phyloP scores from a whole-genome alignment of 768 basidiomycete genomes.

The Leucocoprinus sp. region DNA sequence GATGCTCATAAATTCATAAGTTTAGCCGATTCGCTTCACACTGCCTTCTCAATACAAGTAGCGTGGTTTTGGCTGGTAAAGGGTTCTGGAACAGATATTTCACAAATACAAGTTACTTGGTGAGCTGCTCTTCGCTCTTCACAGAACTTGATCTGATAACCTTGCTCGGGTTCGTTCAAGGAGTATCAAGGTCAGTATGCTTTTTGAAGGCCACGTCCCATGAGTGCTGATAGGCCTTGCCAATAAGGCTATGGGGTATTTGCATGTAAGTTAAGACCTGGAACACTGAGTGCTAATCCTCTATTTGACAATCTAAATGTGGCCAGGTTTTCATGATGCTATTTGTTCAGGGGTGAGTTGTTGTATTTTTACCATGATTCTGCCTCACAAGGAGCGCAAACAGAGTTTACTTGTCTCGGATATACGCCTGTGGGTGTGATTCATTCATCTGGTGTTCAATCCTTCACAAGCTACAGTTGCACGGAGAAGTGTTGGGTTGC shows the following conservation, averaged over 20 bases:
- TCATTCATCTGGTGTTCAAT: neutral
- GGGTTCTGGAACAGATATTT: constrained; percentile 3
- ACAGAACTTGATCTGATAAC: neutral
- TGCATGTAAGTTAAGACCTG: constrained; percentile 2
- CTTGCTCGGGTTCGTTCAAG: neutral
- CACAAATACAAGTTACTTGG: constrained; percentile 4
- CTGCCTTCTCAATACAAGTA: constrained; percentile 10
- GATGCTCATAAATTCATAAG: neutral
- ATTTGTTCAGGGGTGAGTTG: constrained; percentile 7
- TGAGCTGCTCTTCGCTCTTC: neutral
- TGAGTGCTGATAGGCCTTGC: neutral
- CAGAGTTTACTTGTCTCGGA: constrained; percentile 8
- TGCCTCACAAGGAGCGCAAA: neutral
- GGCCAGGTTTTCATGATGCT: constrained; percentile 9
- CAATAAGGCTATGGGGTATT: constrained; percentile 5
- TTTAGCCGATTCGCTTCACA: constrained; percentile 6
- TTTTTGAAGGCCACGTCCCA: neutral
- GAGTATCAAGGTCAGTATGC: constrained; percentile 9
- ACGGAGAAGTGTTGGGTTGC: neutral
- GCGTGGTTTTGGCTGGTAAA: constrained; percentile 10
- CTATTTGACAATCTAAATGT: neutral
- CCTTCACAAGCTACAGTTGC: neutral
- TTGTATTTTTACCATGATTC: neutral
- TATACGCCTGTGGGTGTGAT: constrained; percentile 6
- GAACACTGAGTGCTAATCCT: neutral